Evolutionary conservation across 192 early-diverging fungal genomes (phyloP), one percentile per base, ranked within the genome.

Genomic region (Coemansia sp.): DNA sequence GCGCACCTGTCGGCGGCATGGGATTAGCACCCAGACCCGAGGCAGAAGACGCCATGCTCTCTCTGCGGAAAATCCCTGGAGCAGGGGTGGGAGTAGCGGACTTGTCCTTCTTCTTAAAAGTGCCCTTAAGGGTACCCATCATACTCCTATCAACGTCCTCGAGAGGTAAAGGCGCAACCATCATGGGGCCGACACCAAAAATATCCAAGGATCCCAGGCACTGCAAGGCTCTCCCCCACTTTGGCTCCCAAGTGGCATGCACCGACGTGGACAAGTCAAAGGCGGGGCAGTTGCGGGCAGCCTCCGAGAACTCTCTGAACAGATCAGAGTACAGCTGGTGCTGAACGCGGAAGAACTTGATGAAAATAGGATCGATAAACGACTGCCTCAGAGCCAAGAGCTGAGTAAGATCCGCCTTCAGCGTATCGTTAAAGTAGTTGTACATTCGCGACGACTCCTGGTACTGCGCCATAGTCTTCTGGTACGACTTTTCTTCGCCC

Each of bases 341-440:
- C 75, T 99, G 94, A 59, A 94, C 79, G 73, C 85, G 84, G 77
- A 91, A 99, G 60, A 97, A 88, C 34, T 88, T 85, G 59, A 90
- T 75, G 72, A 96, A 91, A 59, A 94, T 90, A 8, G 94, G 93
- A 23, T 96, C 93, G 36, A 96, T 91, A 66, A 97, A 92, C 55
- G 87, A 75, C 31, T 84, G 70, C 35, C 88, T 74, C 65, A 93
- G 81, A 16, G 84, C 85, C 56, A 99, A 86, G 65, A 97, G 90
- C 20, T 83, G 61, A 33, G 91, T 89, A n/a, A 99, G 79, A 63
- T 97, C 85, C 9, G 84, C 74, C 60, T 93, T 93, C 58, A 97
- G 68, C 65, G 88, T 70, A 33, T 90, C 88, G 77, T 97, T 95
- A 63, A 92, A 83, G 61, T 89, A 86, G 59, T 90, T 90, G 77